phyloP scores from a whole-genome alignment of 2,329 filamentous ascomycete species.

The Didymella segeticola region DNA sequence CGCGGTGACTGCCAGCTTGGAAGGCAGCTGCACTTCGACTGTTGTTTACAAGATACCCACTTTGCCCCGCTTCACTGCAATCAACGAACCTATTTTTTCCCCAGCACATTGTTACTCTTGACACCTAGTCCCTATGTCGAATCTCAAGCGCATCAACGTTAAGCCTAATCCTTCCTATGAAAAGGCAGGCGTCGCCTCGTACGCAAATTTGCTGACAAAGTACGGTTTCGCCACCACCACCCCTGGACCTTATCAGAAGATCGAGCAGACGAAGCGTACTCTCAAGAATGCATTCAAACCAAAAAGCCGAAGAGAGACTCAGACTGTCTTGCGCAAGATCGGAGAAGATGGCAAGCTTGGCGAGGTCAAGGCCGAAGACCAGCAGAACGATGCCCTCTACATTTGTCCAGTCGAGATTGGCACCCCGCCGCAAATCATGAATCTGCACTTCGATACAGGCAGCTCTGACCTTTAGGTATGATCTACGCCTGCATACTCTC shows the following conservation, averaged over 20 bases:
- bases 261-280: conserved; percentile 50
- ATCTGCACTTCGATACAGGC: conserved; percentile 74
- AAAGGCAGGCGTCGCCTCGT: conserved; percentile 64
- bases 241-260: conserved; percentile 66
- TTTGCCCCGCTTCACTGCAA: conserved; percentile 1
- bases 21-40: conserved; percentile 4
- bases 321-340: conserved; percentile 52
- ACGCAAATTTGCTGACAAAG: conserved; percentile 66
- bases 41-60: conserved; percentile 15
- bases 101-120: not conserved
- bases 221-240: conserved; percentile 68
- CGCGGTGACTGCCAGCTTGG: conserved; percentile 2
- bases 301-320: conserved; percentile 56
- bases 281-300: conserved; percentile 46
- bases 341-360: conserved; percentile 49
- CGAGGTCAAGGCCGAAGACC: conserved; percentile 53
- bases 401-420: conserved; percentile 66
- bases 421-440: conserved; percentile 60
- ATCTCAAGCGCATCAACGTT: conserved; percentile 33
- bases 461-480: conserved; percentile 67
- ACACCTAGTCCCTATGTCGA: conserved; percentile 12
- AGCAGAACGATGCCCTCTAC: conserved; percentile 44
- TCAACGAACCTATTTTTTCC: conserved; percentile 3
- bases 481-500: not conserved
- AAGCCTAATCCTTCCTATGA: conserved; percentile 34